Evolutionary conservation across 805 yeast genomes (phyloP).

Genomic region (Yarrowia keelungensis): DNA sequence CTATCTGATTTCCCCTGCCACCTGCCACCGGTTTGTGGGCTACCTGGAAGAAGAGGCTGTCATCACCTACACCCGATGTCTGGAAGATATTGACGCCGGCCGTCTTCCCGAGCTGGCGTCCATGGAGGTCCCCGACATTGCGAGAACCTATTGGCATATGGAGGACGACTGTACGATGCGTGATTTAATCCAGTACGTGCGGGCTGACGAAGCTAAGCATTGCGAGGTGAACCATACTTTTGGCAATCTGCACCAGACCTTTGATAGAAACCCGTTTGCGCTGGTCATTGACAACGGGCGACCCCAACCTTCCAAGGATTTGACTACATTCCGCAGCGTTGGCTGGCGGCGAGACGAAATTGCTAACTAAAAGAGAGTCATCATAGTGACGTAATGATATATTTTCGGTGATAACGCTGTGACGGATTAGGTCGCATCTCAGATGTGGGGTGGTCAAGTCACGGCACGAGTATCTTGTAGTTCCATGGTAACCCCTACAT

Average conservation of each 20-base stretch:
- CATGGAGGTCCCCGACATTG: constrained; percentile 54
- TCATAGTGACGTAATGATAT: constrained; percentile 1
- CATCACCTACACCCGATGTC: constrained; percentile 66
- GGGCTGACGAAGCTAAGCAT: constrained; percentile 82
- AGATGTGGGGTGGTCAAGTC: no score
- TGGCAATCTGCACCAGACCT: constrained; percentile 62
- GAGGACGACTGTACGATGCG: constrained; percentile 59
- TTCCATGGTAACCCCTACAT: neutral
- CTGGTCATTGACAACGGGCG: constrained; percentile 50
- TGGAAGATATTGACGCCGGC: constrained; percentile 60
- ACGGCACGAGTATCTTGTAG: no score
- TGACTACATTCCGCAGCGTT: constrained; percentile 45
- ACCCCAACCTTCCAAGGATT: constrained; percentile 51
- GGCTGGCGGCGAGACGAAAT: constrained; percentile 52
- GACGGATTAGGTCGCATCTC: neutral
- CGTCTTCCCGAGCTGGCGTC: constrained; percentile 57
- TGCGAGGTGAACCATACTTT: constrained; percentile 80
- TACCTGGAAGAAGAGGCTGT: constrained; percentile 81
- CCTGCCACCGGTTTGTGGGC: constrained; percentile 79
- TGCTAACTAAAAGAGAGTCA: constrained; percentile 42
- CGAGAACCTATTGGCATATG: constrained; percentile 69
- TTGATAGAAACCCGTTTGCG: constrained; percentile 74
- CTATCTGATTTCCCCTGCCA: constrained; percentile 64
- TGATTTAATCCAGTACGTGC: constrained; percentile 64
- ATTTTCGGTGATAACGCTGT: neutral